Percentiles rank a stretch among this genome's conserved stretches.
Evolutionary conservation across 805 yeast genomes (phyloP).

Genomic region (Saturnispora sekii): DNA sequence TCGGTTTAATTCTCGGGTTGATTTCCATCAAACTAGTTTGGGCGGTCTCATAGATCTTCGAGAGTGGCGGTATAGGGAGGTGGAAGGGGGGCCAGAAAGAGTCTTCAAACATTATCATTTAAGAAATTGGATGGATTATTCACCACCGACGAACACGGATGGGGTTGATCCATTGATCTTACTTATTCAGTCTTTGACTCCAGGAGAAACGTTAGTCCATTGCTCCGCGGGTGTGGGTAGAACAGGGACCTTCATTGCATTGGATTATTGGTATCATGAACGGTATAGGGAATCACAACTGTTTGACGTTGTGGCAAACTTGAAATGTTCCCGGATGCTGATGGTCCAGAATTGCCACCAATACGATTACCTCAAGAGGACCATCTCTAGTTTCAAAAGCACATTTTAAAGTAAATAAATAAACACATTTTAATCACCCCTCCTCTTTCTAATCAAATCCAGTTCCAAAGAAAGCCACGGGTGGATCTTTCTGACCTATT

Average conservation of each 20-base stretch:
- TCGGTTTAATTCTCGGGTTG: too few species aligned
- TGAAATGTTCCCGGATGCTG: constrained; percentile 39
- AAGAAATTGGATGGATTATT: constrained; percentile 13
- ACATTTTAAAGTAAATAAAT: constrained; percentile 9
- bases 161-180: constrained; percentile 6
- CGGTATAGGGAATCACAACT: constrained; percentile 24
- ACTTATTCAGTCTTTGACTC: not conserved
- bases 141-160: constrained; percentile 5
- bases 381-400: constrained; percentile 12
- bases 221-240: constrained; percentile 57
- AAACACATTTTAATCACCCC: not conserved
- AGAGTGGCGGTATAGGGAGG: constrained; percentile 6
- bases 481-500: too few species aligned
- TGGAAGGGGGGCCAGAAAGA: not conserved
- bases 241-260: constrained; percentile 41
- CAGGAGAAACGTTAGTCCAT: constrained; percentile 31
- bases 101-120: constrained; percentile 9
- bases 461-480: too few species aligned
- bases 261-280: constrained; percentile 29
- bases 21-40: too few species aligned
- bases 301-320: constrained; percentile 32
- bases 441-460: not conserved
- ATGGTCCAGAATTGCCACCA: constrained; percentile 50
- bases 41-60: too few species aligned
- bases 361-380: constrained; percentile 39